Evolutionary conservation across 2,329 filamentous ascomycete genomes (phyloP).

Genomic region (Lecanicillium sp.): DNA sequence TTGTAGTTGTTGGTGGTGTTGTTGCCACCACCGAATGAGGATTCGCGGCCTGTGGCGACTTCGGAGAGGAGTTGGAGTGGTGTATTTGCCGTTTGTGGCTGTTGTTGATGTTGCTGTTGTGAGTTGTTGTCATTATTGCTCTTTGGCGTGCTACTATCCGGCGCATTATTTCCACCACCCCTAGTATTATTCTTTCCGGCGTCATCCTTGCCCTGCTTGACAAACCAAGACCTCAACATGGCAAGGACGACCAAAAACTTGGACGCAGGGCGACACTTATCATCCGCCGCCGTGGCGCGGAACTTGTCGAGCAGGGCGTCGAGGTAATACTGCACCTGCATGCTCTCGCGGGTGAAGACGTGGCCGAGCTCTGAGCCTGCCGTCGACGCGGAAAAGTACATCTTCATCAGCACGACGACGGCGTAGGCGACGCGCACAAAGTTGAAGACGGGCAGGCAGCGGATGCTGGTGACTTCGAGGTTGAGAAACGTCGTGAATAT

Average conservation of each 20-base stretch:
- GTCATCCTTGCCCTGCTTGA: conserved; percentile 34
- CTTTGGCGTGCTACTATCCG: neutral
- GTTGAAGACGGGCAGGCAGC: conserved; percentile 60
- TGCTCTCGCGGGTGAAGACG: conserved; percentile 58
- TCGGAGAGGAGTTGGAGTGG: conserved; percentile 50
- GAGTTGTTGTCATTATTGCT: conserved; percentile 2
- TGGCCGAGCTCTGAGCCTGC: conserved; percentile 59
- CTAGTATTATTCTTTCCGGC: conserved; percentile 3
- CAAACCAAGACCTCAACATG: conserved; percentile 64
- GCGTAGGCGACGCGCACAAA: conserved; percentile 66
- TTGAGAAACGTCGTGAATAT: conserved; percentile 57
- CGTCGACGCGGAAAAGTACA: conserved; percentile 59
- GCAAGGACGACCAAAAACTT: conserved; percentile 65
- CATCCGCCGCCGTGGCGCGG: conserved; percentile 50
- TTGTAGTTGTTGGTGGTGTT: conserved; percentile 5
- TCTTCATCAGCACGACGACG: conserved; percentile 64
- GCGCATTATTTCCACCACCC: conserved; percentile 1
- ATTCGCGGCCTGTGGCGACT: conserved; percentile 39
- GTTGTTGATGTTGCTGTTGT: conserved; percentile 2
- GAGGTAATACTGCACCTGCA: conserved; percentile 59
- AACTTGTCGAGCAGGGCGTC: conserved; percentile 64
- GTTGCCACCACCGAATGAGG: conserved; percentile 4
- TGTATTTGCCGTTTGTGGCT: conserved; percentile 32
- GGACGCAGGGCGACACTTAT: conserved; percentile 54
- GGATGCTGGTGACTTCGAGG: conserved; percentile 50